Base-by-base conservation (phyloP, 2,329 filamentous ascomycete species). In the Sordariomycetes sp. region DNA sequence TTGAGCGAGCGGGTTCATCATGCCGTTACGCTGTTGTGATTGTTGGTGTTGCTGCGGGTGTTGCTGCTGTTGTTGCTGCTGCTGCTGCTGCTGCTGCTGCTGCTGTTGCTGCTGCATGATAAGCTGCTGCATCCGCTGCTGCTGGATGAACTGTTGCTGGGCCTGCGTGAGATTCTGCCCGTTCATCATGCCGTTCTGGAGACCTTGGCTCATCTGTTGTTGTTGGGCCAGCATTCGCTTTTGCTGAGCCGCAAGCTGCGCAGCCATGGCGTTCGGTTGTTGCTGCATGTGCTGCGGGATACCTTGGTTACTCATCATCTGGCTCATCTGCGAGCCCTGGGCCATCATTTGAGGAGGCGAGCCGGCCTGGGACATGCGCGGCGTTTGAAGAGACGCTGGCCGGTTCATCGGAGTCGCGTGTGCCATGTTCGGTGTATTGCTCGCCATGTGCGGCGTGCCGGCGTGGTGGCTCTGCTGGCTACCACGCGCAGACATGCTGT, bases 401-500 rank as follows among this genome's bases (percentile, higher is more conserved):
- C 80, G 71, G 55, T 72, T 76, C 22, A 84, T 78, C 0, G 84
- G 84, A 0, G 84, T 87, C 32, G 76, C 78, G 59, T 85, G 81
- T 14, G 73, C 64, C 68, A 86, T 80, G 60, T 81, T 83, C 1
- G 84, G 84, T 1, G 84, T 87, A 16, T 80, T 76, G 61, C 77
- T 78, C 6, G 78, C 80, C 71, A 86, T 81, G 14, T 82, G 77
- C 28, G 84, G 85, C 11, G 84, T 87, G n/a, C 79, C 79, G 2
- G 80, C 77, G 2, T 77, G 76, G 68, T 87, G 83, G 62, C 84
- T 87, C 65, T 87, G 83, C 65, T 87, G 84, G 64, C 83, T 87
- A 59, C 81, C 80, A 61, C 83, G 78, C 22, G 81, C 76, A 58
- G 80, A 83, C 83, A 86, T 87, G 63, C 76, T 80, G 64, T 81